Percentiles rank a stretch among this genome's conserved stretches.
Conservation (phyloP, 2,329 filamentous ascomycete species). For the Aspergillus ruber region DNA sequence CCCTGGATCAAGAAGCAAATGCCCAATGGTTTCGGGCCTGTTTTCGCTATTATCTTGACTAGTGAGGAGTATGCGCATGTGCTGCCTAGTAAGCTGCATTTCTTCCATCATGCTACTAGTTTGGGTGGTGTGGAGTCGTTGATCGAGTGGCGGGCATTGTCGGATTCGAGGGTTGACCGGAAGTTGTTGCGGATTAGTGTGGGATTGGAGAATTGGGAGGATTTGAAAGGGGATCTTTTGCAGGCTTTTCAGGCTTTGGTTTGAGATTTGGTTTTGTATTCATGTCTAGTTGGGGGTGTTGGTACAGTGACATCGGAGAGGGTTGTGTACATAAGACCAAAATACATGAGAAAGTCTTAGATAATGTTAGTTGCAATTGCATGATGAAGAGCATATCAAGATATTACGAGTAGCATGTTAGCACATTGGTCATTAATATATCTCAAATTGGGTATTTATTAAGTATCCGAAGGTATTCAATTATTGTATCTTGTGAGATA, state of each 20-base stretch:
- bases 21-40: conserved; percentile 81
- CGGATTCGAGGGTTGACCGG: conserved; percentile 65
- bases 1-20: conserved; percentile 79
- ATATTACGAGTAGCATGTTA: too few species aligned
- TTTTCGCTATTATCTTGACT: conserved; percentile 68
- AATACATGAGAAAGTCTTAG: too few species aligned
- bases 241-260: conserved; percentile 50
- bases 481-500: too few species aligned
- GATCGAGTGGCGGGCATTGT: conserved; percentile 93
- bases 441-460: too few species aligned
- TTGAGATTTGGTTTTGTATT: neutral
- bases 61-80: conserved; percentile 53
- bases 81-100: conserved; percentile 67
- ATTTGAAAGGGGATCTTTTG: conserved; percentile 68
- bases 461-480: too few species aligned
- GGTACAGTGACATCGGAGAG: too few species aligned
- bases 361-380: too few species aligned
- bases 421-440: too few species aligned
- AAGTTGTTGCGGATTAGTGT: conserved; percentile 72
- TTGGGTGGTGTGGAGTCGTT: conserved; percentile 89
- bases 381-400: too few species aligned
- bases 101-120: conserved; percentile 94
- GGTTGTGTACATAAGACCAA: too few species aligned
- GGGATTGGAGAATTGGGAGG: conserved; percentile 78
- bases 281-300: too few species aligned